phyloP scores from a whole-genome alignment of 768 basidiomycete species.

The Sarcomyxa edulis region DNA sequence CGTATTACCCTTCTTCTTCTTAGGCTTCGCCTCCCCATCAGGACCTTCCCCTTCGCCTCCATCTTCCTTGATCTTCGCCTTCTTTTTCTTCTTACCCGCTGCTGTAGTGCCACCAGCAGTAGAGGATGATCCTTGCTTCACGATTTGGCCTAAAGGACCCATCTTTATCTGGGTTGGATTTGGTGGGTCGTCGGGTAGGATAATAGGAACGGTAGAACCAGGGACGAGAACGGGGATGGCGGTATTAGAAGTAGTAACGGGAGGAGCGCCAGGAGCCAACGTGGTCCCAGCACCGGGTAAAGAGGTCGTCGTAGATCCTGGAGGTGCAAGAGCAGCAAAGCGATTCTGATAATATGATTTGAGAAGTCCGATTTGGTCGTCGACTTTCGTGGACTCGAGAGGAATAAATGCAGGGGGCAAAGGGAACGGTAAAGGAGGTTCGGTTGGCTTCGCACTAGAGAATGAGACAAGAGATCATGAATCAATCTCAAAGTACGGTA shows the following conservation, averaged over 20 bases:
- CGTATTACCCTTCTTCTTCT: conserved; percentile 39
- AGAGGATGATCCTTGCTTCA: conserved; percentile 33
- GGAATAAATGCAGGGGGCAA: conserved; percentile 79
- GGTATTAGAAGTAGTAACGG: conserved; percentile 11
- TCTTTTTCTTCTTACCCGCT: conserved; percentile 58
- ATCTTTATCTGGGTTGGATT: conserved; percentile 59
- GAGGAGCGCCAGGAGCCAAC: conserved; percentile 15
- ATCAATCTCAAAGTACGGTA: conserved; percentile 2
- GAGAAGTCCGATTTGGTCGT: conserved; percentile 83
- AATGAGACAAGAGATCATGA: conserved; percentile 1
- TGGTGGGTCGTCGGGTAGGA: conserved; percentile 64
- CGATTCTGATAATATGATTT: conserved; percentile 66
- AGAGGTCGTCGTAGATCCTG: conserved; percentile 8
- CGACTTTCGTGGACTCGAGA: conserved; percentile 58
- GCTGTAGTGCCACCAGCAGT: too few species aligned
- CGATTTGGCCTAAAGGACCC: conserved; percentile 74
- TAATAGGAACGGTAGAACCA: conserved; percentile 17
- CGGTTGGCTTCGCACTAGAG: conserved; percentile 54
- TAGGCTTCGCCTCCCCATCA: conserved; percentile 17
- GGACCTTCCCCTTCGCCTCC: conserved; percentile 16
- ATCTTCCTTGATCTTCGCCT: conserved; percentile 21
- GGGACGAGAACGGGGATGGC: conserved; percentile 10
- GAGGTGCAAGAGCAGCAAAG: conserved; percentile 37
- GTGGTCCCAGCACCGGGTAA: conserved; percentile 9
- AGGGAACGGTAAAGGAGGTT: conserved; percentile 80